These are phyloP conservation scores for Fulvia fulva DNA, from an alignment of 2,329 filamentous ascomycete genomes.

Conservation along the genomic window DNA sequence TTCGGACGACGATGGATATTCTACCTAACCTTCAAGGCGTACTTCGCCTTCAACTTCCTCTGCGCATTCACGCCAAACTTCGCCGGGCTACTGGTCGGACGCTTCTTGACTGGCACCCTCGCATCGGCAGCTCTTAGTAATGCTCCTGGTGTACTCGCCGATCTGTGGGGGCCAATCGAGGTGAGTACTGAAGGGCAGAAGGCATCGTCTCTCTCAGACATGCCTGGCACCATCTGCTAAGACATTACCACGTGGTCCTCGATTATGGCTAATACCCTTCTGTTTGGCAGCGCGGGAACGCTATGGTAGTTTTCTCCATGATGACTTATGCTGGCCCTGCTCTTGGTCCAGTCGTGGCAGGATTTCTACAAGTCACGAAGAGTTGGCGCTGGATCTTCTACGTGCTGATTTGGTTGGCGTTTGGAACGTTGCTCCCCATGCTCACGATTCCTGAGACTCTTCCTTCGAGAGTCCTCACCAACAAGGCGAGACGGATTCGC, in stretches of 20 bases:
- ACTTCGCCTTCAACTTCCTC: constrained; percentile 49
- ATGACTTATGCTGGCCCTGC: constrained; percentile 44
- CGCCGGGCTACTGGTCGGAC: constrained; percentile 49
- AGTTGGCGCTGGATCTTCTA: constrained; percentile 44
- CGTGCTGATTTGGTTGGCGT: constrained; percentile 39
- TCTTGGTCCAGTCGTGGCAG: constrained; percentile 51
- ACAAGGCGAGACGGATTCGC: constrained; percentile 51
- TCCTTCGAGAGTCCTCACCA: constrained; percentile 46
- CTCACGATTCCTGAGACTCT: constrained; percentile 58
- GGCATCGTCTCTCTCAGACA: too few relatives aligned
- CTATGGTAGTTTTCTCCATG: constrained; percentile 51
- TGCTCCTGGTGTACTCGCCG: constrained; percentile 49
- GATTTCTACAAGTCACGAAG: constrained; percentile 54
- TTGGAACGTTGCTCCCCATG: constrained; percentile 35
- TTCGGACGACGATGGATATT: constrained; percentile 55
- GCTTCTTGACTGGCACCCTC: constrained; percentile 54
- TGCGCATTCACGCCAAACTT: constrained; percentile 56
- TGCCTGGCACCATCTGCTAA: too few relatives aligned
- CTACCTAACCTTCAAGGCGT: constrained; percentile 39
- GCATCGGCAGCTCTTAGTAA: constrained; percentile 45
- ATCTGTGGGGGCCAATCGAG: constrained; percentile 33
- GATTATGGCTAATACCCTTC: too few relatives aligned
- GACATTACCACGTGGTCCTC: too few relatives aligned
- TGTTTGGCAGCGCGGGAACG: constrained; percentile 49
- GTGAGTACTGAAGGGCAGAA: too few relatives aligned